Evolutionary conservation across 441 rosid species (phyloP).

Genomic region (Erysimum cheiri): DNA sequence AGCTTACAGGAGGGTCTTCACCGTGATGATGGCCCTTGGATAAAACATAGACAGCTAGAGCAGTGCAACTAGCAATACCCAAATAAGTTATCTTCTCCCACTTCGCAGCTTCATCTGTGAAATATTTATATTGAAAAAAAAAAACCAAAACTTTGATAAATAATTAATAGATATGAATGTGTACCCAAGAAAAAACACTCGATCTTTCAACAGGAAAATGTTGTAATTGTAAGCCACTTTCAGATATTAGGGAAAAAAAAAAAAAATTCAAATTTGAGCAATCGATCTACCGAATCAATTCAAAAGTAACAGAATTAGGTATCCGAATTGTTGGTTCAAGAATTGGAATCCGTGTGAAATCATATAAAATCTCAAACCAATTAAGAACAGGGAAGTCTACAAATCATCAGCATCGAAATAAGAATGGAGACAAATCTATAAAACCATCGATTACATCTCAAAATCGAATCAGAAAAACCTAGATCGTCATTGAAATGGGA

Average conservation of each 20-base stretch:
- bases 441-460: background rate
- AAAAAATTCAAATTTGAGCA: background rate
- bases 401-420: background rate
- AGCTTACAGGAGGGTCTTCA: conserved; percentile 86
- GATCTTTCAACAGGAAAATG: background rate
- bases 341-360: background rate
- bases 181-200: background rate
- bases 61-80: conserved; percentile 71
- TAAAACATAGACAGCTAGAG: conserved; percentile 55
- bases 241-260: background rate
- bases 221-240: background rate
- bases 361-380: conserved; percentile 12
- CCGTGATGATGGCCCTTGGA: conserved; percentile 83
- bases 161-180: background rate
- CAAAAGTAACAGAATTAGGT: background rate
- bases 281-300: conserved; percentile 9
- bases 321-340: background rate
- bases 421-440: background rate
- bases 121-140: background rate
- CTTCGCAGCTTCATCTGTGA: conserved; percentile 72
- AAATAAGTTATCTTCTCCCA: conserved; percentile 92
- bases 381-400: background rate
- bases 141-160: conserved; percentile 15
- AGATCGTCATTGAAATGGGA: conserved; percentile 20
- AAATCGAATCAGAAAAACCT: conserved; percentile 10